Conservation (phyloP, 345 rosid species). For the Trapa incisa region DNA sequence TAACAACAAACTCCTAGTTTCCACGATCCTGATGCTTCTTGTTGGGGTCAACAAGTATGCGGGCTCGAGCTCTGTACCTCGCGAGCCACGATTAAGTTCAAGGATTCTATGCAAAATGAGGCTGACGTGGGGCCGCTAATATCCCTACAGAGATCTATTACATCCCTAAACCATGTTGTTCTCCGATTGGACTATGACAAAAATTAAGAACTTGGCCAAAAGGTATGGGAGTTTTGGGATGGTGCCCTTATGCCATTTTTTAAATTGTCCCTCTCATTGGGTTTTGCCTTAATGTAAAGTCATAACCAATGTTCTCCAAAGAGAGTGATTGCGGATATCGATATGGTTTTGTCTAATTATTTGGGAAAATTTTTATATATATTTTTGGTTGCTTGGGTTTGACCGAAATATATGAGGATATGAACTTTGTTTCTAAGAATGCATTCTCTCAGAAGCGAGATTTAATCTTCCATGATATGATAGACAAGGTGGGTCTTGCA, state of each 20-base stretch:
- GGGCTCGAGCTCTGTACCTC: conserved; percentile 40
- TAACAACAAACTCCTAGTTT: conserved; percentile 14
- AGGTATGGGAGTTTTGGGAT: neutral
- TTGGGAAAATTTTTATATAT: neutral
- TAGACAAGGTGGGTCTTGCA: conserved; percentile 22
- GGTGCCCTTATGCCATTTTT: neutral
- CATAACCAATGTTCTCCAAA: conserved; percentile 13
- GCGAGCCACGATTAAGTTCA: too few species aligned
- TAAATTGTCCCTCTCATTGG: conserved; percentile 27
- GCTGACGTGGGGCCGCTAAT: too few species aligned
- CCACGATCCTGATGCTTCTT: conserved; percentile 27
- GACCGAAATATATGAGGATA: conserved; percentile 22
- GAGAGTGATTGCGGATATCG: conserved; percentile 7
- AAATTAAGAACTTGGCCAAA: conserved; percentile 11
- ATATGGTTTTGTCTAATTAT: neutral
- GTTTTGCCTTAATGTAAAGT: conserved; percentile 26
- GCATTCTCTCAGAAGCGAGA: conserved; percentile 34
- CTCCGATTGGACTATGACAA: conserved; percentile 46
- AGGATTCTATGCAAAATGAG: too few species aligned
- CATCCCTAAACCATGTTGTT: too few species aligned
- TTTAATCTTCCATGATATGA: conserved; percentile 33
- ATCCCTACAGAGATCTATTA: too few species aligned
- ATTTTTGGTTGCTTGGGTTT: conserved; percentile 11
- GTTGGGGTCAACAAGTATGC: conserved; percentile 48
- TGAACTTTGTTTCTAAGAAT: conserved; percentile 20